These are phyloP conservation scores for Kluyveromyces starmeri DNA, from an alignment of 805 yeast genomes.

Conservation along the genomic window DNA sequence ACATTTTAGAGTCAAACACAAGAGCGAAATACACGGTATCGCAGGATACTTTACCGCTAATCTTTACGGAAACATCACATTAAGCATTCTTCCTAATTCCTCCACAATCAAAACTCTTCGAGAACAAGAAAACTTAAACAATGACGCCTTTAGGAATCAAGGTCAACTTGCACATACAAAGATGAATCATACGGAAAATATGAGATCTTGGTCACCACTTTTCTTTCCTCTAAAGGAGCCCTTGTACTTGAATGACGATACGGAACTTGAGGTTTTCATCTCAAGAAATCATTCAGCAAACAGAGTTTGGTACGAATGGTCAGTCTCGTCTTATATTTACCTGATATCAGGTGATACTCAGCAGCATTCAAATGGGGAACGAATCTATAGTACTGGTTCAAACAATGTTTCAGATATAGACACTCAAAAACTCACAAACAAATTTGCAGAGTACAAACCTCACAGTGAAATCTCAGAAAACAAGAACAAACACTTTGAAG, in stretches of 20 bases:
- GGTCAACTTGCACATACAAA: background rate
- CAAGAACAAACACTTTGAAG: conserved; percentile 6
- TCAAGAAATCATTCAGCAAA: conserved; percentile 35
- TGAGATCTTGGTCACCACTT: conserved; percentile 62
- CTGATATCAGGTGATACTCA: conserved; percentile 19
- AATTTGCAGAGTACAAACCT: background rate
- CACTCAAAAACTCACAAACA: background rate
- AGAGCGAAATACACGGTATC: conserved; percentile 60
- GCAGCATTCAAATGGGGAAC: conserved; percentile 13
- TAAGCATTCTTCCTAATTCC: conserved; percentile 25
- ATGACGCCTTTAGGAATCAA: background rate
- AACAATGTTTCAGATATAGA: background rate
- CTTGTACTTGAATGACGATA: conserved; percentile 41
- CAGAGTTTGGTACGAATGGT: conserved; percentile 64
- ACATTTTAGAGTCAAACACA: conserved; percentile 37
- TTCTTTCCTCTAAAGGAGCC: conserved; percentile 55
- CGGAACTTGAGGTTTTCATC: conserved; percentile 44
- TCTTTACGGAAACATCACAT: conserved; percentile 47
- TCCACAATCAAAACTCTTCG: conserved; percentile 11
- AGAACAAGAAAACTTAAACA: conserved; percentile 11
- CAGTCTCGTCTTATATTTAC: conserved; percentile 43
- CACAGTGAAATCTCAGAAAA: background rate
- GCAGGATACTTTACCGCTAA: conserved; percentile 67
- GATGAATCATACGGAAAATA: conserved; percentile 31
- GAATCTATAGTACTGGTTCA: background rate